phyloP scores from a whole-genome alignment of 352 stramenopile species.

The Globisporangium orthogonon region DNA sequence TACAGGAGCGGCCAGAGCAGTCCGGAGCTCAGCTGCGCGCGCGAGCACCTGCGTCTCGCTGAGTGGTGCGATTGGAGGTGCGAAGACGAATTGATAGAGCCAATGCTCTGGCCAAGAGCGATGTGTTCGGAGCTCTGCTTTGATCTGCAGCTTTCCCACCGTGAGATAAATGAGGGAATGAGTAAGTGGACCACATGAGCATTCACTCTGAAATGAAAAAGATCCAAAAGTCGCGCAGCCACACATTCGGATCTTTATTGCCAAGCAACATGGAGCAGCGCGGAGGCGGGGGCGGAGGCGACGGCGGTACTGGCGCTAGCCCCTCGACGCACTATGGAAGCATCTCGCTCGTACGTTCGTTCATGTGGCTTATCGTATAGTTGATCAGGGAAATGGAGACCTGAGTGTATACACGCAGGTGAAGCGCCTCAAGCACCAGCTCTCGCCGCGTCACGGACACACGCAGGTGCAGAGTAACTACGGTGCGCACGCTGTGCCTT shows the following conservation, averaged over 20 bases:
- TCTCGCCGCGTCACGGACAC: not conserved
- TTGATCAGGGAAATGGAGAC: no score
- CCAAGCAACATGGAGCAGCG: constrained; percentile 14
- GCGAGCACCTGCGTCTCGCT: no score
- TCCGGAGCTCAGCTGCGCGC: no score
- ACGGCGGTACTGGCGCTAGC: not conserved
- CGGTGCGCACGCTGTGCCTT: not conserved
- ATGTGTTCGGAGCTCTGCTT: no score
- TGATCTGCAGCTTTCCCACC: no score
- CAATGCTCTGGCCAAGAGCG: no score
- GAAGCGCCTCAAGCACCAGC: constrained; percentile 18
- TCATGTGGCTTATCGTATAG: no score
- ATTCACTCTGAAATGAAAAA: not conserved
- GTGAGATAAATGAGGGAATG: no score
- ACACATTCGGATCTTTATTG: not conserved
- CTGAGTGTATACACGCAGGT: constrained; percentile 2
- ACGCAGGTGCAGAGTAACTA: constrained; percentile 1
- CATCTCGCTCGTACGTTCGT: constrained; percentile 24
- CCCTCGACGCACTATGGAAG: constrained; percentile 22
- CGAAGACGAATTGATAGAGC: no score
- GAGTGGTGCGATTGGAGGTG: no score
- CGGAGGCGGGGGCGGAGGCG: constrained; percentile 3
- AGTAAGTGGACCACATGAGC: no score
- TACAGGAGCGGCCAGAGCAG: no score
- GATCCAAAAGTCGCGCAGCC: constrained; percentile 1